Evolutionary conservation across 225 moss, liverwort and hornwort genomes (phyloP).

Genomic region (Straminergon stramineum): DNA sequence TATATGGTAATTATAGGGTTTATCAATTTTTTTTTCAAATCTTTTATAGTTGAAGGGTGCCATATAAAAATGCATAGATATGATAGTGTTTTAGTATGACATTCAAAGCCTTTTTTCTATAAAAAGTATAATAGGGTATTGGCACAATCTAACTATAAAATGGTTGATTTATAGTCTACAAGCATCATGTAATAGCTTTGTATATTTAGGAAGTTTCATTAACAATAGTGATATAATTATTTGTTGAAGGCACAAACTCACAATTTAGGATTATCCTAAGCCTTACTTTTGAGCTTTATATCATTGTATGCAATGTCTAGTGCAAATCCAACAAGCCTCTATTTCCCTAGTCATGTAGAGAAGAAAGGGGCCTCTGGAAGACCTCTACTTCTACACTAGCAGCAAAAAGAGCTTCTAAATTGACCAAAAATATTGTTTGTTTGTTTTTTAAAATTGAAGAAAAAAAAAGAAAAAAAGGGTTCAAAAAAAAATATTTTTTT

Average conservation of each 20-base stretch:
- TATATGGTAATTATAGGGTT: neutral
- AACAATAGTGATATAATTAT: neutral
- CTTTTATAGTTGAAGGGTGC: neutral
- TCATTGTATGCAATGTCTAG: neutral
- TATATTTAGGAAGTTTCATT: neutral
- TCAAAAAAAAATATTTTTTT: too few relatives aligned
- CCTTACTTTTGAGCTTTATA: neutral
- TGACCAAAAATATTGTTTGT: too few relatives aligned
- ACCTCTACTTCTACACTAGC: too few relatives aligned
- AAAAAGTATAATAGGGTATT: neutral
- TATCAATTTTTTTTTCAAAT: neutral
- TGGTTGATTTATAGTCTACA: accelerated
- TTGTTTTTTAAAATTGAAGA: too few relatives aligned
- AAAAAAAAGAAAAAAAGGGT: too few relatives aligned
- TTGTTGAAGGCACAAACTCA: neutral
- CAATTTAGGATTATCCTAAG: neutral
- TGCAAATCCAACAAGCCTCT: neutral
- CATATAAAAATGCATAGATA: neutral
- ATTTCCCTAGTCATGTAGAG: neutral
- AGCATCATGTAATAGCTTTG: neutral
- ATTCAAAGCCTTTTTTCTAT: accelerated
- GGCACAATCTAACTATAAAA: neutral
- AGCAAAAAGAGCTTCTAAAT: too few relatives aligned
- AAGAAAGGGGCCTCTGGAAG: too few relatives aligned
- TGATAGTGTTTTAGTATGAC: accelerated